These are phyloP conservation scores for Russula brevipes DNA, from an alignment of 768 basidiomycete genomes.

Conservation along the genomic window DNA sequence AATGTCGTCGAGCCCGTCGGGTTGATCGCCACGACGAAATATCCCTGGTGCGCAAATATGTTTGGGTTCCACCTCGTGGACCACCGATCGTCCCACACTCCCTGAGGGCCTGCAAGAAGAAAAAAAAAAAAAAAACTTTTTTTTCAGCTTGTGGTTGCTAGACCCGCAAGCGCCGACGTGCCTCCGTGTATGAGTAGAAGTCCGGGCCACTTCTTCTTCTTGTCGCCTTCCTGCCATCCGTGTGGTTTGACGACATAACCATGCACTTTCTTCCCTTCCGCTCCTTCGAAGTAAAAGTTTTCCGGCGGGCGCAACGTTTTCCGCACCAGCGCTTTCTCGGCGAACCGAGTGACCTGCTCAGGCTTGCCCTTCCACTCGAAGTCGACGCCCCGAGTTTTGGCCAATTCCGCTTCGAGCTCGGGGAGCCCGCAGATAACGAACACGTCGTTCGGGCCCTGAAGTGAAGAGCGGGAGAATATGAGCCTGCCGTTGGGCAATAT, in stretches of 20 bases:
- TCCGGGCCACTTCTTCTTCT: constrained; percentile 68
- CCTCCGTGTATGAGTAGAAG: constrained; percentile 81
- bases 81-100: constrained; percentile 91
- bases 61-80: constrained; percentile 87
- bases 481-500: constrained; percentile 55
- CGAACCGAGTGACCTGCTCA: constrained; percentile 61
- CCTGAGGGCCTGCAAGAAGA: constrained; percentile 69
- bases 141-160: background rate
- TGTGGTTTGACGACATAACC: constrained; percentile 81
- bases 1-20: constrained; percentile 94
- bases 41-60: constrained; percentile 77
- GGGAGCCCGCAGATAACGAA: constrained; percentile 54
- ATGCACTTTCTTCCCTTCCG: constrained; percentile 67
- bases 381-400: constrained; percentile 19
- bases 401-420: constrained; percentile 33
- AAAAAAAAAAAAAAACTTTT: background rate
- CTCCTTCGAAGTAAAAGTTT: constrained; percentile 88
- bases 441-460: constrained; percentile 76
- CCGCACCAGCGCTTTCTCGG: constrained; percentile 47
- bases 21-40: constrained; percentile 83
- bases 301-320: constrained; percentile 62
- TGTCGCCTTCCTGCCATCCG: constrained; percentile 61
- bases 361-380: constrained; percentile 35
- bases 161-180: constrained; percentile 12
- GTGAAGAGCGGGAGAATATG: constrained; percentile 66